phyloP scores from a whole-genome alignment of 2,329 filamentous ascomycete species.

The Fusarium pseudocircinatum region DNA sequence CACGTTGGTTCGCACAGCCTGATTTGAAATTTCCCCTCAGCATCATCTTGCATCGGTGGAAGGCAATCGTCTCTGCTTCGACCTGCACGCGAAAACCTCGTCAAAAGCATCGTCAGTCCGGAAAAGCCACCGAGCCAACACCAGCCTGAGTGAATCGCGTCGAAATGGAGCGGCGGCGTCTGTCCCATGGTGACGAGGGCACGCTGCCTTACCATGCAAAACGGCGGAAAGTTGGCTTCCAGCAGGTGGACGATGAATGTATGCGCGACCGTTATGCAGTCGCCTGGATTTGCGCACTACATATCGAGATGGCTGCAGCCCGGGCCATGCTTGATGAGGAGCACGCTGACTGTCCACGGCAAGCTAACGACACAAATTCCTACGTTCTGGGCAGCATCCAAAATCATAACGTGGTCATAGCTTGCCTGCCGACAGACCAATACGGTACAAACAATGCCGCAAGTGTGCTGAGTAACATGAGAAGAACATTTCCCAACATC shows the following conservation, averaged over 20 bases:
- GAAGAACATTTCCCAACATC: conserved; percentile 53
- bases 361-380: conserved; percentile 19
- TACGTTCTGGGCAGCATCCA: conserved; percentile 35
- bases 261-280: conserved; percentile 22
- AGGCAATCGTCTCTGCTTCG: rapidly evolving
- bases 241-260: rapidly evolving
- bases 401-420: conserved; percentile 41
- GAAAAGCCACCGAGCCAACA: rapidly evolving
- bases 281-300: conserved; percentile 46
- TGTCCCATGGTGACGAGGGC: rapidly evolving
- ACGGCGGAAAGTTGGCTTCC: neutral
- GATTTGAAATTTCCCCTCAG: neutral
- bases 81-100: rapidly evolving
- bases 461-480: conserved; percentile 29
- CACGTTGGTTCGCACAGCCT: neutral
- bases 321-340: conserved; percentile 41
- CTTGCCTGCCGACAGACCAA: conserved; percentile 24
- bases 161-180: neutral
- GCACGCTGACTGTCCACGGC: neutral
- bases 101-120: rapidly evolving
- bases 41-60: neutral
- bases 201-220: neutral
- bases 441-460: conserved; percentile 38
- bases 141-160: rapidly evolving
- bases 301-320: conserved; percentile 42